Percentiles rank a stretch among this genome's conserved stretches.
Evolutionary conservation across 2,329 filamentous ascomycete genomes (phyloP).

Genomic region (Xylariaceae sp.): DNA sequence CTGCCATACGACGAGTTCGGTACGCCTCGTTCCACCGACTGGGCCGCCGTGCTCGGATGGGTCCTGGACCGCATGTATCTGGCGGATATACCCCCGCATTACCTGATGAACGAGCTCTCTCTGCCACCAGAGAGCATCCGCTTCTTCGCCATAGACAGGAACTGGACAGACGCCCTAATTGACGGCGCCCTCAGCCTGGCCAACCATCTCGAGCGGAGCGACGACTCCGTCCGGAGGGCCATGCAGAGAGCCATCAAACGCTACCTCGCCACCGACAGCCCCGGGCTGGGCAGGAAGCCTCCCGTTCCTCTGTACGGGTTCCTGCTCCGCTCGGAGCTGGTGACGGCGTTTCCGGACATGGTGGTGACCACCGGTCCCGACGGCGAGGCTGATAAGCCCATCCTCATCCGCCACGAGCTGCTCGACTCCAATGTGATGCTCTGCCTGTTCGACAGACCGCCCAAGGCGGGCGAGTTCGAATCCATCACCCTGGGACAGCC

Average conservation of each 20-base stretch:
- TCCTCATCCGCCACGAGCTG: background rate
- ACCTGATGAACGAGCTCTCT: background rate
- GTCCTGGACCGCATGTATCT: background rate
- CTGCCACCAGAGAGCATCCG: background rate
- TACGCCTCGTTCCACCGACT: background rate
- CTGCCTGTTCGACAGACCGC: background rate
- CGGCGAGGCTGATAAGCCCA: background rate
- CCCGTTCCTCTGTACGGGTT: constrained; percentile 7
- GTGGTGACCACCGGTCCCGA: background rate
- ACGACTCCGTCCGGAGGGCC: background rate
- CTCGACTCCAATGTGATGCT: background rate
- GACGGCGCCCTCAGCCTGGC: background rate
- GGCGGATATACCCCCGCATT: background rate
- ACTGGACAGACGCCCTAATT: background rate
- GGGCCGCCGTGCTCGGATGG: background rate
- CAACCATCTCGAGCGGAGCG: background rate
- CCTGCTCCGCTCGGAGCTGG: constrained; percentile 4
- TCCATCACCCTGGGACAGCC: background rate
- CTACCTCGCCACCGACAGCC: background rate
- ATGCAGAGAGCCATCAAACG: background rate
- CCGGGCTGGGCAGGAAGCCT: background rate
- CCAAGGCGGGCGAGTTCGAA: background rate
- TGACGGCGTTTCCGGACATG: constrained; percentile 8
- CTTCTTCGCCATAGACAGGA: background rate
- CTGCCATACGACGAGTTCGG: background rate